Percentiles rank a stretch among this genome's conserved stretches.
phyloP scores from a whole-genome alignment of 1,284 basidiomycete species.

The Malassezia sympodialis region DNA sequence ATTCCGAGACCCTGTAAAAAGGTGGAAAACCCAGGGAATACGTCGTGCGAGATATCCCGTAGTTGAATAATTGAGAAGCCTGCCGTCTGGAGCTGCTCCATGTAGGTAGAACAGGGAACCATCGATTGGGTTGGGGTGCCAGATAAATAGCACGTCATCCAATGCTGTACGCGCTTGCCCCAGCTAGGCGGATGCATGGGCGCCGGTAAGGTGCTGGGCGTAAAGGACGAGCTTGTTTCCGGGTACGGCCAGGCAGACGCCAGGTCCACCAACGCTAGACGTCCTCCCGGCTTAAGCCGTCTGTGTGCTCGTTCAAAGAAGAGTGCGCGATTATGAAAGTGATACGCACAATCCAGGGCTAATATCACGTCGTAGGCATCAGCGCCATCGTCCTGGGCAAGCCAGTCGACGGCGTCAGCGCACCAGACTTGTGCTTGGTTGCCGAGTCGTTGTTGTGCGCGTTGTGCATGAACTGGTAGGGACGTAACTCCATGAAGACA shows the following conservation, averaged over 20 bases:
- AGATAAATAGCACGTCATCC: slow-evolving; percentile 18
- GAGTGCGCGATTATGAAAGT: slow-evolving; percentile 28
- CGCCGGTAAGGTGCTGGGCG: slow-evolving; percentile 11
- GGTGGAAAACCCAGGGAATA: slow-evolving; percentile 36
- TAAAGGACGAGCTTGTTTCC: background rate
- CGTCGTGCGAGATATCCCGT: slow-evolving; percentile 30
- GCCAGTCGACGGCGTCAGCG: slow-evolving; percentile 26
- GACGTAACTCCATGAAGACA: slow-evolving; percentile 40
- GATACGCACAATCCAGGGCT: slow-evolving; percentile 45
- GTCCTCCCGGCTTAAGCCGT: slow-evolving; percentile 27
- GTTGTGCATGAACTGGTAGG: slow-evolving; percentile 22
- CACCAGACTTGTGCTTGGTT: slow-evolving; percentile 22
- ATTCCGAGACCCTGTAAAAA: slow-evolving; percentile 26
- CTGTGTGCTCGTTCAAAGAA: slow-evolving; percentile 26
- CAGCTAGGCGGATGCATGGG: slow-evolving; percentile 19
- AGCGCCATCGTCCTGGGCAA: slow-evolving; percentile 3
- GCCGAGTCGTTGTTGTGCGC: slow-evolving; percentile 18
- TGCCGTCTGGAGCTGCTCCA: slow-evolving; percentile 18
- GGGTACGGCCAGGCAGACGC: slow-evolving; percentile 32
- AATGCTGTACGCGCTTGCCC: slow-evolving; percentile 13
- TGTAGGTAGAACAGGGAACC: slow-evolving; percentile 25
- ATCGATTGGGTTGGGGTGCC: slow-evolving; percentile 24
- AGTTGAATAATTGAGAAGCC: slow-evolving; percentile 22
- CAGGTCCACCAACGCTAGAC: slow-evolving; percentile 35
- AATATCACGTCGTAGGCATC: slow-evolving; percentile 34